phyloP scores from a whole-genome alignment of 2,329 filamentous ascomycete genomes.

The Aspergillus brunneoviolaceus region DNA sequence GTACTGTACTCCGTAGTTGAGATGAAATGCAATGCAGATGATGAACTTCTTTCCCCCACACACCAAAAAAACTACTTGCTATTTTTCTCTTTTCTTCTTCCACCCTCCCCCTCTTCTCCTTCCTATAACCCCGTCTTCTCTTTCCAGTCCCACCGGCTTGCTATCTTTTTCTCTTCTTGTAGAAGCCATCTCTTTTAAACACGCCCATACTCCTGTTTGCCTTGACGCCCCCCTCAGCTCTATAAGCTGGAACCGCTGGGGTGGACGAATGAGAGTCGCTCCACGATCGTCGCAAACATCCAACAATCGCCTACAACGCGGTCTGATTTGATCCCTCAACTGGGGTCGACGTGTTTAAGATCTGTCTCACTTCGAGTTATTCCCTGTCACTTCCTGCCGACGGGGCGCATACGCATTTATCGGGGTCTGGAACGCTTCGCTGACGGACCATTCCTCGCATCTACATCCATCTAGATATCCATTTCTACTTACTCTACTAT shows the following conservation, averaged over 20 bases:
- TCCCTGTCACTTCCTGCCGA: too few relatives aligned
- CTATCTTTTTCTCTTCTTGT: not conserved
- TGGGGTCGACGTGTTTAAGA: not conserved
- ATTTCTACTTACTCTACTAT: too few relatives aligned
- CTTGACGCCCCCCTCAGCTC: not conserved
- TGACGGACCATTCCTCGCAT: too few relatives aligned
- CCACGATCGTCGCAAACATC: conserved; percentile 11
- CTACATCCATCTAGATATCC: too few relatives aligned
- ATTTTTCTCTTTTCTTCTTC: not conserved
- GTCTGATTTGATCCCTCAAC: not conserved
- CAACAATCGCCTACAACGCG: not conserved
- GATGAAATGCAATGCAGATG: not conserved
- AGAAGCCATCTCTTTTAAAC: too few relatives aligned
- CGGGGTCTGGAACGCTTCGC: too few relatives aligned
- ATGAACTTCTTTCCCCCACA: not conserved
- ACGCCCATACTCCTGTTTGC: not conserved
- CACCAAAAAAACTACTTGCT: not conserved
- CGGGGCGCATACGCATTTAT: too few relatives aligned
- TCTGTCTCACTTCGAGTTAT: not conserved
- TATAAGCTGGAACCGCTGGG: conserved; percentile 25
- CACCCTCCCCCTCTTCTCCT: not conserved
- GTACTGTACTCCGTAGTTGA: not conserved
- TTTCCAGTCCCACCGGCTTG: not conserved
- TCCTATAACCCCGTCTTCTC: not conserved
- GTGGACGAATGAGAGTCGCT: conserved; percentile 17